A percentile compares a stretch with the other conserved stretches of the same genome.
phyloP scores from a whole-genome alignment of 23 red algal species.

The Cyanidium caldarium region DNA sequence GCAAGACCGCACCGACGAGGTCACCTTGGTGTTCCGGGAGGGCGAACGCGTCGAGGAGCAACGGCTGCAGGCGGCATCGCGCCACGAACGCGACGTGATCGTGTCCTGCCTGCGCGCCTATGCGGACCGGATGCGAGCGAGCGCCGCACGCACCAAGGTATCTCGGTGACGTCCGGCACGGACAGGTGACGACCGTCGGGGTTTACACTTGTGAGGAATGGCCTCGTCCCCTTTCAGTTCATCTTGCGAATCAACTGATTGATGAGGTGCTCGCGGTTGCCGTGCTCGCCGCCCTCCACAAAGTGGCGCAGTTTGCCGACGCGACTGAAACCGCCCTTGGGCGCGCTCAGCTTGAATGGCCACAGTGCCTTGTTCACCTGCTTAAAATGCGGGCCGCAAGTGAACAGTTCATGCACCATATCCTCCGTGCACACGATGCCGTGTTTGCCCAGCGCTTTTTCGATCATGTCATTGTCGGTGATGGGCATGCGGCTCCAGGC shows the following conservation, averaged over 20 bases:
- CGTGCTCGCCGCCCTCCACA: constrained; percentile 84
- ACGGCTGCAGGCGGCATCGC: neutral
- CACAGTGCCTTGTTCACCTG: constrained; percentile 80
- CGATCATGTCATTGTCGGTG: constrained; percentile 78
- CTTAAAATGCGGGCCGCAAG: constrained; percentile 81
- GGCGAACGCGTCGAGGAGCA: neutral
- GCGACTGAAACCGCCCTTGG: constrained; percentile 78
- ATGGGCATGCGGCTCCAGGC: constrained; percentile 70
- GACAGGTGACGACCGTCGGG: no score
- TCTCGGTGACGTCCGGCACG: no score
- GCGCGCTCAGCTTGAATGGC: constrained; percentile 89
- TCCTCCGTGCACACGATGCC: constrained; percentile 93
- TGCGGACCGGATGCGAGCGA: no score
- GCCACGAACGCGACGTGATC: constrained; percentile 1
- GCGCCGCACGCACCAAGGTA: no score
- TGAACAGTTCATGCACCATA: constrained; percentile 95
- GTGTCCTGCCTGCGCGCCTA: neutral
- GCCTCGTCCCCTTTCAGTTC: no score
- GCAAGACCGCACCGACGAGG: neutral
- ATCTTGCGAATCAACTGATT: constrained; percentile 64
- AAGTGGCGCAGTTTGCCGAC: constrained; percentile 82
- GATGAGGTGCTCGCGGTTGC: constrained; percentile 97
- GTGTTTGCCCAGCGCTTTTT: constrained; percentile 62
- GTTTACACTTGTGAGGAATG: no score
- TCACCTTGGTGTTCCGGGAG: neutral